Base-by-base conservation (phyloP, 192 early-diverging fungal species). In the Irineochytrium annulatum region DNA sequence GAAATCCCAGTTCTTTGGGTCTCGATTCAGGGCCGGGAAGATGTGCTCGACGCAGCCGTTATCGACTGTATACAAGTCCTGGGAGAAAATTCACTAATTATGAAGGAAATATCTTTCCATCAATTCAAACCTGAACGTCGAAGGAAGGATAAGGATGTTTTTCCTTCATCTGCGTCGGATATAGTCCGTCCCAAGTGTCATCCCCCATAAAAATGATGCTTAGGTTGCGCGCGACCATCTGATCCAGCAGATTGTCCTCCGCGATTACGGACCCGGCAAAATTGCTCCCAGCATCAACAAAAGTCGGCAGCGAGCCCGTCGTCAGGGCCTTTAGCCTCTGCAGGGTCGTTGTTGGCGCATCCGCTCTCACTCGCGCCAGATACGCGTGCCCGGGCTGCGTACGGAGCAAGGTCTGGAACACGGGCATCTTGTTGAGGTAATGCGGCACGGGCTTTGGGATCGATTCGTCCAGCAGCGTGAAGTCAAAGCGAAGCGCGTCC, bases 131-230 rank as follows among this genome's bases (percentile, higher is more conserved):
- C 62, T 87, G 87, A 6, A 96, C 91, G 48, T 82, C 73, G 45
- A 85, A 72, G 1, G 77, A 80, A 17, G 80, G 80, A 62, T 63
- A 83, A 30, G 76, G 76, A 39, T 74, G 65, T 30, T 55, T 74
- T 43, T 74, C 69, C 58, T 80, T 75, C 65, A 84, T 62, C 27
- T 68, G 60, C 27, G 75, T 70, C 2, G 92, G 92, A 60, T 91
- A 99, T 56, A 99, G 64, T 52, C 80, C 81, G 24, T 84, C 82
- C 96, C 96, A 99, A 0, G 95, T 98, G 55, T 98, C 93, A 68
- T 98, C 95, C 51, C 95, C 95, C 75, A 92, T 87, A 53, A 93
- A 92, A 22, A 83, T 27, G 19, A 83, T 43, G 26, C 68, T 46
- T 6, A 58, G 44, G 6, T 43, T 39, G 8, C 29, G 19, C 13